These are phyloP conservation scores for Beta macrorhiza DNA, from an alignment of 179 eudicot species.

Conservation along the genomic window DNA sequence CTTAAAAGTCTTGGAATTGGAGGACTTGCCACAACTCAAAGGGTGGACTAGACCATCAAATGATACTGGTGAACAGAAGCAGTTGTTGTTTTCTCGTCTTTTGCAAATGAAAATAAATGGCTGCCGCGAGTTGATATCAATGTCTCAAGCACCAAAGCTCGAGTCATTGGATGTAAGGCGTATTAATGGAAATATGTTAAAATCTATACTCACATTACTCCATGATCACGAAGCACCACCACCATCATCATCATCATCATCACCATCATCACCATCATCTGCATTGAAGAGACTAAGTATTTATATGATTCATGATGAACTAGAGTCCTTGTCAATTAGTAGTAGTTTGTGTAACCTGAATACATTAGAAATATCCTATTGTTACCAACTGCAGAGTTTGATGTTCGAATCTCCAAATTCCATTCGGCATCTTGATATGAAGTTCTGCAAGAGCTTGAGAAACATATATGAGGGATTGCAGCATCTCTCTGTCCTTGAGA, in stretches of 20 bases:
- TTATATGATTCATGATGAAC: not conserved
- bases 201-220: not conserved
- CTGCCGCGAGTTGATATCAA: slow-evolving; percentile 3
- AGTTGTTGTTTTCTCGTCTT: slow-evolving; percentile 12
- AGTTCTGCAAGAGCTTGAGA: not conserved
- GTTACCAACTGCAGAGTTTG: not conserved
- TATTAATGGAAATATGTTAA: not conserved
- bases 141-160: slow-evolving; percentile 17
- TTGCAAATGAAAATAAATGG: not conserved
- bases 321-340: not conserved
- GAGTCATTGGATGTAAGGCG: not conserved
- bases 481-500: not conserved
- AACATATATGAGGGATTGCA: not conserved
- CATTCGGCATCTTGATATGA: not conserved
- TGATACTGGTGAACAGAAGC: not conserved
- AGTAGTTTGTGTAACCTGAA: not conserved
- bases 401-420: not conserved
- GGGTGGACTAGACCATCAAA: slow-evolving; percentile 10
- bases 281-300: not conserved
- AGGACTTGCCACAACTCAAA: not conserved
- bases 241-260: not conserved
- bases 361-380: not conserved
- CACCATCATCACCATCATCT: not conserved
- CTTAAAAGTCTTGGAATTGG: not conserved
- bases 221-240: not conserved